phyloP scores from a whole-genome alignment of 2,329 filamentous ascomycete species.

The Fonsecaea erecta region DNA sequence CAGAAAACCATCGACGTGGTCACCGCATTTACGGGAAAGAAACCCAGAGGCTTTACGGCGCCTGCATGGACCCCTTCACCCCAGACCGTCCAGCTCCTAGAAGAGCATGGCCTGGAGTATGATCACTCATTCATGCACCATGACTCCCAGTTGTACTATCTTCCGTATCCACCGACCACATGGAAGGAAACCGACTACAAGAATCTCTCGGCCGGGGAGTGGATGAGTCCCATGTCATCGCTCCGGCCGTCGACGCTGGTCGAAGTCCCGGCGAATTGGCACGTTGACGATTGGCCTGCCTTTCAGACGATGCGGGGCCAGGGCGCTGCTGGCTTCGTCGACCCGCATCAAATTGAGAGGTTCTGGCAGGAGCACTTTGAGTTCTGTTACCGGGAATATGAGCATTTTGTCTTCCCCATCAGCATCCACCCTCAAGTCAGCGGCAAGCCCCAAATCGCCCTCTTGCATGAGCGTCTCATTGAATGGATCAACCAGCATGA shows the following conservation, averaged over 20 bases:
- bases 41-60: slow-evolving; percentile 51
- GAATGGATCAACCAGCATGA: slow-evolving; percentile 53
- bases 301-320: slow-evolving; percentile 42
- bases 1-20: slow-evolving; percentile 47
- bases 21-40: slow-evolving; percentile 47
- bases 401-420: slow-evolving; percentile 55
- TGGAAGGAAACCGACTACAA: slow-evolving; percentile 30
- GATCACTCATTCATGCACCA: slow-evolving; percentile 58
- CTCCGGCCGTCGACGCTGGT: slow-evolving; percentile 47
- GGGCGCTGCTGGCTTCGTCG: slow-evolving; percentile 37
- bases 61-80: slow-evolving; percentile 49
- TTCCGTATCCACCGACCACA: slow-evolving; percentile 22
- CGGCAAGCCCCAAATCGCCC: slow-evolving; percentile 53
- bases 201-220: slow-evolving; percentile 33
- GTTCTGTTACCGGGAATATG: slow-evolving; percentile 52
- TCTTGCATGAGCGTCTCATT: slow-evolving; percentile 55
- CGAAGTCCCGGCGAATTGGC: slow-evolving; percentile 55
- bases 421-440: slow-evolving; percentile 55
- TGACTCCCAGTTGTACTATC: slow-evolving; percentile 43
- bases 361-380: slow-evolving; percentile 56
- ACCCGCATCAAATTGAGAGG: slow-evolving; percentile 48
- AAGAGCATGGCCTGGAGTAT: slow-evolving; percentile 51
- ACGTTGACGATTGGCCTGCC: slow-evolving; percentile 55
- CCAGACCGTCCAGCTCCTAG: slow-evolving; percentile 46
- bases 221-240: slow-evolving; percentile 46